Percentiles rank a stretch among this genome's conserved stretches.
Evolutionary conservation across 176 grass and related monocot genomes (phyloP).

Genomic region (Dactylis glomerata): DNA sequence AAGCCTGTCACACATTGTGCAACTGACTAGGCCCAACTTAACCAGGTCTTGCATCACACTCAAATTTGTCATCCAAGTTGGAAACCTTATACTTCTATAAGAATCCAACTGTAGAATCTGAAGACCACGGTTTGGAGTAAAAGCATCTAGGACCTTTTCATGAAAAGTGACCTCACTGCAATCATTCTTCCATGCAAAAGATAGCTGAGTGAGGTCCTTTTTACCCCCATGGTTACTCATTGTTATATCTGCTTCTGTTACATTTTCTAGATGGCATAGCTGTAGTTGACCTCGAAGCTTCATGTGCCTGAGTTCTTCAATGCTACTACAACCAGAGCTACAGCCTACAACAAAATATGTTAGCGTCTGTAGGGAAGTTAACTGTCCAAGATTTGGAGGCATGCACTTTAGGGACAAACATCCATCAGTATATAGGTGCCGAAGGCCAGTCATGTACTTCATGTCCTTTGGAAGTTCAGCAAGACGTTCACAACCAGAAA

Average conservation of each 20-base stretch:
- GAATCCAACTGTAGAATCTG: background rate
- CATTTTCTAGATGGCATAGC: background rate
- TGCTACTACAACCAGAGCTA: background rate
- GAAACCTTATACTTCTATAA: background rate
- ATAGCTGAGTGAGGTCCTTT: background rate
- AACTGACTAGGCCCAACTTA: background rate
- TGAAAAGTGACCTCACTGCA: background rate
- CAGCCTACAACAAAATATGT: background rate
- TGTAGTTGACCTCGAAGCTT: background rate
- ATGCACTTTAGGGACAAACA: background rate
- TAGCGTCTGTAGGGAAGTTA: background rate
- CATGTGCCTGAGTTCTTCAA: background rate
- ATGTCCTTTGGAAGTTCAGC: background rate
- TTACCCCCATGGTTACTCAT: background rate
- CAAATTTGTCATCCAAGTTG: background rate
- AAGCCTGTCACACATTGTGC: background rate
- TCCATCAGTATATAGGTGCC: background rate
- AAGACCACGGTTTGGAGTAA: background rate
- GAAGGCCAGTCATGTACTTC: background rate
- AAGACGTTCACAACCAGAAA: background rate
- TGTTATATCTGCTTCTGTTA: background rate
- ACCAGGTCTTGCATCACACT: background rate
- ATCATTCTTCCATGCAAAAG: background rate
- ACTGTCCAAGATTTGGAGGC: background rate
- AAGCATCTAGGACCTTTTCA: slow-evolving; percentile 1